Base-by-base conservation (phyloP, 1,284 basidiomycete genomes). In the Athelia psychrophila region DNA sequence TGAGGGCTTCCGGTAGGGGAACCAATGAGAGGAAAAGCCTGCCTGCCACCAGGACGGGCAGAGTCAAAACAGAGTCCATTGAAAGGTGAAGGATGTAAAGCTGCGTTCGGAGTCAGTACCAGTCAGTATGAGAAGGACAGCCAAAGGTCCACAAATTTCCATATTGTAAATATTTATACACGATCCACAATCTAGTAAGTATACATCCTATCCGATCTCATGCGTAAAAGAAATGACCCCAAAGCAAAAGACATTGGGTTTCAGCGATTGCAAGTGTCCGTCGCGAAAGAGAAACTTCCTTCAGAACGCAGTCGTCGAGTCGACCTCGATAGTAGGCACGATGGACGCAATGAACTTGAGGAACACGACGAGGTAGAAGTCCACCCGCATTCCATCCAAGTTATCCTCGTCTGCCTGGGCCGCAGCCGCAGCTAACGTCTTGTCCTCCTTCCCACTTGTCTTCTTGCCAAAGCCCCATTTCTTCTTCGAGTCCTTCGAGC, bases 281-380 rank as follows among this genome's bases (percentile, higher is more conserved):
- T 30, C 27, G 27, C 27, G 6, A 30, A 13, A 5, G 13, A 30
- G 13, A n/a, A 38, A 16, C 5, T 23, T 44, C n/a, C 18, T 45
- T 74, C 67, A 93, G 73, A 93, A 91, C 19, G 91, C 80, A 30
- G 92, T 91, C 47, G 91, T 94, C 55, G 91, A 93, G 69, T 94
- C 91, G 44, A 94, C 90, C 73, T 98, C 95, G 67, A 98, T 97
- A 33, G 95, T 97, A 22, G 95, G 95, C 51, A 93, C 91, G 67
- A 93, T 93, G 44, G 87, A 90, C 15, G 93, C 93, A 67, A 97
- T 95, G 72, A 97, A 97, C 79, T 97, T 98, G 76, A 97, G 83
- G 81, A 97, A 96, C 58, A 95, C 94, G 66, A 95, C 91, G 48
- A 95, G 81, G 68, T 96, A 96, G 68, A 94, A 94, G 70, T 98